Evolutionary conservation across 768 basidiomycete species (phyloP).

Genomic region (Agrocybe pediades): DNA sequence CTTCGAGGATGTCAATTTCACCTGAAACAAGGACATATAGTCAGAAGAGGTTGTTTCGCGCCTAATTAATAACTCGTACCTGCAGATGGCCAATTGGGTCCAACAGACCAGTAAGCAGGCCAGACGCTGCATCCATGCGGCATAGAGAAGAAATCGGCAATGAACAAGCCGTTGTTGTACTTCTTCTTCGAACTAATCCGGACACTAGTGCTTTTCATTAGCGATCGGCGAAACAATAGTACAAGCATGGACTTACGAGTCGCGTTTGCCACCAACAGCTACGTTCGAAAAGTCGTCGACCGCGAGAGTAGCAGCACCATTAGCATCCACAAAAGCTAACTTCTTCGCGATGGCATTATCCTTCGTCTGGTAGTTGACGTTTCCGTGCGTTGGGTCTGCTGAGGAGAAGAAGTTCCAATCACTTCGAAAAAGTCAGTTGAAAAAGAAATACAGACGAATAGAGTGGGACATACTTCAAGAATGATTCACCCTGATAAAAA

Average conservation of each 20-base stretch:
- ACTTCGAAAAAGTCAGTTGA: conserved; percentile 31
- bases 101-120: conserved; percentile 57
- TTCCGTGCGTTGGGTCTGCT: conserved; percentile 70
- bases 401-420: conserved; percentile 67
- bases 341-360: conserved; percentile 49
- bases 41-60: not conserved
- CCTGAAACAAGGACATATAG: conserved; percentile 21
- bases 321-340: conserved; percentile 63
- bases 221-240: conserved; percentile 7
- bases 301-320: conserved; percentile 58
- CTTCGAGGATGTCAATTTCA: conserved; percentile 80
- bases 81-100: conserved; percentile 50
- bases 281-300: conserved; percentile 61
- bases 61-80: conserved; percentile 32
- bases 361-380: conserved; percentile 58
- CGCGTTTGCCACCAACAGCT: conserved; percentile 52
- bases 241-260: conserved; percentile 39
- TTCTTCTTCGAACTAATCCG: conserved; percentile 66
- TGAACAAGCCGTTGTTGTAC: conserved; percentile 71
- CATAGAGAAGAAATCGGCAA: conserved; percentile 72
- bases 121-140: conserved; percentile 71
- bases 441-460: not conserved
- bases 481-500: conserved; percentile 49
- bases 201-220: conserved; percentile 42
- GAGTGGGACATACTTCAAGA: conserved; percentile 52